Base-by-base conservation (phyloP, 1,284 basidiomycete species). In the Neotropicomus parvogracilis region DNA sequence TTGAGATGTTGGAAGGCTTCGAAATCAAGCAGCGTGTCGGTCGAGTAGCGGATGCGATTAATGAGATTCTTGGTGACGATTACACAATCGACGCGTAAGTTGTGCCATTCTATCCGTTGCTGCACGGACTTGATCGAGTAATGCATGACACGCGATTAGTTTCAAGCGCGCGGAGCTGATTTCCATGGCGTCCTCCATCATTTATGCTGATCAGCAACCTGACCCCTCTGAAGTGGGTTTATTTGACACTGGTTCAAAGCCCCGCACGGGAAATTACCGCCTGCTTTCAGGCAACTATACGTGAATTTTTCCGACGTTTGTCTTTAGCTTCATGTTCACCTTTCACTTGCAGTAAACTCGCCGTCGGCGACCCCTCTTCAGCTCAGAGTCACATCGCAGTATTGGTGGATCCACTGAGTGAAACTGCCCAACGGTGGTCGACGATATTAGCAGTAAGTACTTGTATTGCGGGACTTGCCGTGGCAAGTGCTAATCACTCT, bases 361-460 rank as follows among this genome's bases (percentile, higher is more conserved):
- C 79, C 21, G 68, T 84, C 35, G 92, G 93, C 4, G 74, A 91
- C 55, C 76, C 80, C 7, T 63, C 72, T 0, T 80, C 75, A 0
- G 86, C 94, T 0, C 59, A 88, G 16, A 80, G 86, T 53, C 84
- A 88, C 32, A 70, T 97, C 33, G 85, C 79, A 1, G 76, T 88
- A 8, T 63, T 97, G 5, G 54, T 98, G 8, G 89, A 98, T 61
- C 95, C 95, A 1, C 64, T 97, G 21, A 91, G 87, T 36, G 88
- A 92, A 63, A 68, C 75, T 6, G 90, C 90, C 6, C 94, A 97
- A 64, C 82, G 82, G 54, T 95, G 91, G 85, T 80, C 90, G 0
- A 80, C 83, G 44, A 66, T 97, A 29, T 64, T 94, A 20, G 76
- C 85, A 69, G 91, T 91, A 47, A 50, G 52, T 27, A 41, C 26